phyloP scores from a whole-genome alignment of 768 basidiomycete genomes.

The Kwoniella sp. region DNA sequence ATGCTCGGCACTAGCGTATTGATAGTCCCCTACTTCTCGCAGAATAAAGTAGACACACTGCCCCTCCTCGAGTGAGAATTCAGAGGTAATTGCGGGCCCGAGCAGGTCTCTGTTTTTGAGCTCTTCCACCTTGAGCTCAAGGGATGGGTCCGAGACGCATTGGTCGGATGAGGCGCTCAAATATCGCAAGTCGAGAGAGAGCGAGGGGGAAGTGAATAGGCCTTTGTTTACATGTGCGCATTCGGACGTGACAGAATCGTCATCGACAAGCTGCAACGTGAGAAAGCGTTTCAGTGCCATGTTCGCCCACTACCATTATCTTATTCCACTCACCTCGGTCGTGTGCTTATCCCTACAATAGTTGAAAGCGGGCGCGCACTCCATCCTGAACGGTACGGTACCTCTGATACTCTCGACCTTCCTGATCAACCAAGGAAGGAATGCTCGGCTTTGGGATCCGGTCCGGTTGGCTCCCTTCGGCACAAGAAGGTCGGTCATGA shows the following conservation, averaged over 20 bases:
- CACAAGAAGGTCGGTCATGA: conserved; percentile 68
- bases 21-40: conserved; percentile 65
- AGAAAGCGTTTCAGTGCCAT: neutral
- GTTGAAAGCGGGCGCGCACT: conserved; percentile 95
- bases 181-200: conserved; percentile 70
- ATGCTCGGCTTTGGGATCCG: conserved; percentile 24
- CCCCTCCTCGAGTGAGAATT: conserved; percentile 74
- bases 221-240: conserved; percentile 60
- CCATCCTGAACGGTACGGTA: conserved; percentile 72
- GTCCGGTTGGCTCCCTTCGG: conserved; percentile 49
- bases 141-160: conserved; percentile 60
- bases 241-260: conserved; percentile 45
- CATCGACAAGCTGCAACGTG: conserved; percentile 54
- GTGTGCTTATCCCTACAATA: conserved; percentile 80
- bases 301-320: neutral
- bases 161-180: conserved; percentile 66
- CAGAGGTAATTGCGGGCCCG: conserved; percentile 66
- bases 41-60: conserved; percentile 88
- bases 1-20: conserved; percentile 43
- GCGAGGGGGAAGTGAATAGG: conserved; percentile 48
- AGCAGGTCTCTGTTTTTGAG: conserved; percentile 67
- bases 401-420: conserved; percentile 75
- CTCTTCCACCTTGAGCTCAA: conserved; percentile 68
- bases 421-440: conserved; percentile 53
- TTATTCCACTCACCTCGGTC: conserved; percentile 57